Evolutionary conservation across 2,329 filamentous ascomycete genomes (phyloP), one percentile per base, ranked within the genome.

Genomic region (Aspergillus hiratsukae): DNA sequence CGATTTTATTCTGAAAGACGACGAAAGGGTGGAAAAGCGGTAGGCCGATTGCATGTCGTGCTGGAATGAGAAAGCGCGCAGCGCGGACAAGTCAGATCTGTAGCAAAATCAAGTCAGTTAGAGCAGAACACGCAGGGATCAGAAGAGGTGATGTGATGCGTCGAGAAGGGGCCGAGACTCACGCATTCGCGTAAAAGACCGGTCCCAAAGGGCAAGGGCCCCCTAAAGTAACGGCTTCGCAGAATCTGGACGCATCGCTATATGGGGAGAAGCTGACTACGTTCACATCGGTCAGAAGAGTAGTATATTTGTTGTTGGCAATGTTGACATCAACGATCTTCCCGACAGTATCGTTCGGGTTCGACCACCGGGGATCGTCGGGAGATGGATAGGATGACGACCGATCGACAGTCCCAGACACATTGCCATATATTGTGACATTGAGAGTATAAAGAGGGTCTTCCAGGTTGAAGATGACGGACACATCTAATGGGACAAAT

Each of bases 361-460:
- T 78, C 2, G 64, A 71, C 89, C 91, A 90, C 49, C 79, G 75
- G 0, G 83, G 72, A 68, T 84, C 81, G 64, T 81, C 73, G 19
- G 81, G 74, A 0, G 83, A 66, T 35, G 90, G 91, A 53, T 91
- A 82, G 2, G 74, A 58, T n/a, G 78, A 76, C 11, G 60, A 58
- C 27, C 59, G 58, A 54, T 75, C 69, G 2, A 82, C 80, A 51
- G 87, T 84, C 49, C 94, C 94, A 8, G 87, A 89, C 29, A 97
- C 91, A 73, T 97, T 97, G 52, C 92, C 93, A 78, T 91, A 97
- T 49, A 96, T 83, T 1, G 86, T 94, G 54, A 97, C 78, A 60
- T 83, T 85, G 50, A 99, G 80, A 43, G 81, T 83, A 68, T 92
- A 85, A 51, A 77, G 80, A 4, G 82, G 71, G 60, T 82, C 76